A percentile compares a stretch with the other conserved stretches of the same genome.
These are phyloP conservation scores for Penicillium italicum DNA, from an alignment of 2,329 filamentous ascomycete species.

Conservation along the genomic window DNA sequence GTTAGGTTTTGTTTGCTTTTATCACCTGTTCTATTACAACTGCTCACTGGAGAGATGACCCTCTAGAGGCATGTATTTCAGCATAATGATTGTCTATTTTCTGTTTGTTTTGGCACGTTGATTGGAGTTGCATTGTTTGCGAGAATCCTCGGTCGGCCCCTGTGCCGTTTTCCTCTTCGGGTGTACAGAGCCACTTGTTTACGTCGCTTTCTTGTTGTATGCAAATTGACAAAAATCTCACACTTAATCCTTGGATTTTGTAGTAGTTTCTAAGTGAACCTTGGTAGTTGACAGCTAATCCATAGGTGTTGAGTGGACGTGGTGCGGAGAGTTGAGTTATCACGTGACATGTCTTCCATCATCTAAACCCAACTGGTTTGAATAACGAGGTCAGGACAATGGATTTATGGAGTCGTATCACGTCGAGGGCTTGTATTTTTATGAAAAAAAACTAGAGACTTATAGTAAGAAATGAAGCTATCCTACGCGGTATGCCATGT, in stretches of 20 bases:
- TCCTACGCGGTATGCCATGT: not conserved
- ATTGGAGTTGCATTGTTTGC: slow-evolving; percentile 9
- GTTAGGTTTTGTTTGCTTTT: slow-evolving; percentile 1
- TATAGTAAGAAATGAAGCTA: not conserved
- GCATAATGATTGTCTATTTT: slow-evolving; percentile 3
- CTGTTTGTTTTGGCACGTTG: slow-evolving; percentile 7
- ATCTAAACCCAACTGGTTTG: not conserved
- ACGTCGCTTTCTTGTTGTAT: not conserved
- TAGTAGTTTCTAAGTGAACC: not conserved
- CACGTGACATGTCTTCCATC: not conserved
- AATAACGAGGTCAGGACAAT: not conserved
- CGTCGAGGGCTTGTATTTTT: not conserved
- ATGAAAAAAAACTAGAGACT: not conserved
- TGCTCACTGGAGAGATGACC: not conserved
- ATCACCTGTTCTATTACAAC: not conserved
- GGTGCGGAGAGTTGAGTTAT: not conserved
- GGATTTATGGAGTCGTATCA: not conserved
- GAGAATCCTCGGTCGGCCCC: not conserved
- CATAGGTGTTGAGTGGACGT: not conserved
- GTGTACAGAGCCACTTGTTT: not conserved
- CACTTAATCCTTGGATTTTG: not conserved
- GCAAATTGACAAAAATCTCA: not conserved
- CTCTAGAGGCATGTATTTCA: not conserved
- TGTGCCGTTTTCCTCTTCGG: not conserved
- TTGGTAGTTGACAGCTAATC: not conserved